Conservation (phyloP, 2,329 filamentous ascomycete genomes). For the Sporothrix luriei region DNA sequence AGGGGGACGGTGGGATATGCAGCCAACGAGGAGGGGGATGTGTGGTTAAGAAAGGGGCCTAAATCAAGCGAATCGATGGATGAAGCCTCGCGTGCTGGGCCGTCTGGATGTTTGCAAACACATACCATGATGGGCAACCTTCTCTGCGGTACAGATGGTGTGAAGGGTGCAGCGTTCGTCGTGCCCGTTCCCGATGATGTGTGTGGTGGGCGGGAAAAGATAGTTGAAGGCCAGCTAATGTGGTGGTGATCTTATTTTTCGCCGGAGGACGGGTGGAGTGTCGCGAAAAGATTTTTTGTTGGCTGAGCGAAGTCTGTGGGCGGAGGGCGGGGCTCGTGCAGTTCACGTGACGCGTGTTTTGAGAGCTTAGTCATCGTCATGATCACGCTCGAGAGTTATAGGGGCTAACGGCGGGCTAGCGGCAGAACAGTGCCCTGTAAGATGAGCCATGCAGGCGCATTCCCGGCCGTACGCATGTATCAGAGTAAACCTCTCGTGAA, state of each 20-base stretch:
- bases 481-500: background rate
- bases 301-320: constrained; percentile 30
- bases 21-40: constrained; percentile 3
- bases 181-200: constrained; percentile 28
- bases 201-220: constrained; percentile 26
- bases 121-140: constrained; percentile 57
- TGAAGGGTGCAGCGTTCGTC: constrained; percentile 29
- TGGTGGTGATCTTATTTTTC: constrained; percentile 31
- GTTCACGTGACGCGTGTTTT: constrained; percentile 25
- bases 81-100: background rate
- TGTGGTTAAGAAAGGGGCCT: background rate
- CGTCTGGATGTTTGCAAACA: constrained; percentile 26
- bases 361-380: constrained; percentile 5
- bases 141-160: constrained; percentile 44
- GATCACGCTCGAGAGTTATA: background rate
- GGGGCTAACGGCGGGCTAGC: background rate
- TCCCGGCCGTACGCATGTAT: constrained; percentile 10
- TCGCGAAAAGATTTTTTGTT: constrained; percentile 33
- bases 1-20: constrained; percentile 17
- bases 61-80: background rate
- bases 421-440: background rate
- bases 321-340: constrained; percentile 32
- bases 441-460: background rate
- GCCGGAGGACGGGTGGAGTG: constrained; percentile 22
- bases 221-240: constrained; percentile 21